A percentile compares a stretch with the other conserved stretches of the same genome.
These are phyloP conservation scores for Alternaria triticina DNA, from an alignment of 2,329 filamentous ascomycete genomes.

Conservation along the genomic window DNA sequence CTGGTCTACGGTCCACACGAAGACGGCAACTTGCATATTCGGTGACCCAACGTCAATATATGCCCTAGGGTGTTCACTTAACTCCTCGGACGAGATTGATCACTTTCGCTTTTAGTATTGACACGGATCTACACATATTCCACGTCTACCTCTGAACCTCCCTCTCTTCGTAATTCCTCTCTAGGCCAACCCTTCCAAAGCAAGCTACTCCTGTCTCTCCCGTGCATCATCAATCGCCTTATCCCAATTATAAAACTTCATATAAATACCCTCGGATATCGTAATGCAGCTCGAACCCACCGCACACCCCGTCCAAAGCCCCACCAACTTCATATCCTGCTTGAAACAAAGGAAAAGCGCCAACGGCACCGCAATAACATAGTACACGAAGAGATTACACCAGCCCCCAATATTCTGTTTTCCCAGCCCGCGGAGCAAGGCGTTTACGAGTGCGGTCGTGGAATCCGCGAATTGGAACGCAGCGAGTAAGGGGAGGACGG, in stretches of 20 bases:
- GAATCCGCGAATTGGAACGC: constrained; percentile 50
- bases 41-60: background rate
- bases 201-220: constrained; percentile 30
- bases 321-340: constrained; percentile 42
- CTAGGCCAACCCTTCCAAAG: background rate
- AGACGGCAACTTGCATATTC: background rate
- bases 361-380: constrained; percentile 47
- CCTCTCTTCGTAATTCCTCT: background rate
- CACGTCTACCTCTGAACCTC: background rate
- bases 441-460: constrained; percentile 46
- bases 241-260: constrained; percentile 39
- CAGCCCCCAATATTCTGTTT: constrained; percentile 49
- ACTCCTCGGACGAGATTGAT: background rate
- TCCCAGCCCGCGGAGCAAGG: constrained; percentile 46
- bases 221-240: constrained; percentile 41
- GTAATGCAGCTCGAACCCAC: constrained; percentile 44
- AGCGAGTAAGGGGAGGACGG: constrained; percentile 45
- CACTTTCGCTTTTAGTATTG: background rate
- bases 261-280: constrained; percentile 40
- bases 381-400: constrained; percentile 48
- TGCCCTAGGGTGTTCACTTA: background rate
- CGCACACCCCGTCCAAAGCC: constrained; percentile 48
- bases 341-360: constrained; percentile 46
- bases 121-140: background rate
- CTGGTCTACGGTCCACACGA: background rate